A percentile compares a stretch with the other conserved stretches of the same genome.
Evolutionary conservation across 805 yeast species (phyloP).

Genomic region (Barnettozyma botsteinii): DNA sequence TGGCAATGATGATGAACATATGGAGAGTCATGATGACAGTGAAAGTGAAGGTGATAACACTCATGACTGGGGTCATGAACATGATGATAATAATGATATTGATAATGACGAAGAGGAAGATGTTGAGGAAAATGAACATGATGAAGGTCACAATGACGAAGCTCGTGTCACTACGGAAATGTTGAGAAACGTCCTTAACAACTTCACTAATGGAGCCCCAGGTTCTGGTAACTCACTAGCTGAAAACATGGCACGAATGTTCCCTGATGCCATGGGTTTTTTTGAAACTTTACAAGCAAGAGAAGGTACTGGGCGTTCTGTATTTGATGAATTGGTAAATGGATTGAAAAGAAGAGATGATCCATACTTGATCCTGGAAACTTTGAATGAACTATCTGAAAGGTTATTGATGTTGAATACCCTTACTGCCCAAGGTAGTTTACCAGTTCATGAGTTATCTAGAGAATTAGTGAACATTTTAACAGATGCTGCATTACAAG

Average conservation of each 20-base stretch:
- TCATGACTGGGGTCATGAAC: slow-evolving; percentile 9
- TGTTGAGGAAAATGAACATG: slow-evolving; percentile 18
- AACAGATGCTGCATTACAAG: slow-evolving; percentile 49
- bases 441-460: slow-evolving; percentile 56
- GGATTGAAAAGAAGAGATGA: slow-evolving; percentile 35
- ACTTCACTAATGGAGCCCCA: slow-evolving; percentile 18
- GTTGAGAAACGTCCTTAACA: slow-evolving; percentile 5
- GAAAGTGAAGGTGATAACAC: slow-evolving; percentile 19
- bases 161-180: slow-evolving; percentile 11
- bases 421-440: slow-evolving; percentile 50
- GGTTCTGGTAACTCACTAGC: slow-evolving; percentile 18
- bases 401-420: slow-evolving; percentile 64
- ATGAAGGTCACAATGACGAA: slow-evolving; percentile 25
- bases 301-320: slow-evolving; percentile 13
- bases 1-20: slow-evolving; percentile 10
- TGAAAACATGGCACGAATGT: slow-evolving; percentile 29
- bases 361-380: slow-evolving; percentile 56
- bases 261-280: slow-evolving; percentile 35
- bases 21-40: slow-evolving; percentile 2
- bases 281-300: slow-evolving; percentile 21
- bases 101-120: slow-evolving; percentile 22
- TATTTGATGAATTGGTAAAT: slow-evolving; percentile 22
- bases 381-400: slow-evolving; percentile 59
- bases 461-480: slow-evolving; percentile 52
- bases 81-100: slow-evolving; percentile 23